Evolutionary conservation across 2,329 filamentous ascomycete species (phyloP).

Genomic region (Knufia fluminis): DNA sequence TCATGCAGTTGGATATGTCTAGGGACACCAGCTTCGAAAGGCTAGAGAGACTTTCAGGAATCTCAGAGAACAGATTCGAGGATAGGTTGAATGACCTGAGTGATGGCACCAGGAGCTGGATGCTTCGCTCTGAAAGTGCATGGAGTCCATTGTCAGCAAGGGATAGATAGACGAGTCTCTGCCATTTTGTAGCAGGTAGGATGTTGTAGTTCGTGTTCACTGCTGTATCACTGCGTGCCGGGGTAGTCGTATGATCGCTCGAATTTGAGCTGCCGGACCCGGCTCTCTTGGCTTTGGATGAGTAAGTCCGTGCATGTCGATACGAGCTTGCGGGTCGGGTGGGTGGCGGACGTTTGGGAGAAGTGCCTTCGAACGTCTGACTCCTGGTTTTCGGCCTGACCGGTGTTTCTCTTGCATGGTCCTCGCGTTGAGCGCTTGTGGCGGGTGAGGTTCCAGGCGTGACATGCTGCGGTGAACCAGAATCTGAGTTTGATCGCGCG

Average conservation of each 20-base stretch:
- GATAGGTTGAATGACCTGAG: slow-evolving; percentile 89
- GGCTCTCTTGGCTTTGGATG: slow-evolving; percentile 71
- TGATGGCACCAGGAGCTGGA: slow-evolving; percentile 75
- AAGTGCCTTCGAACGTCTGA: slow-evolving; percentile 59
- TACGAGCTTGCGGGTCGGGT: slow-evolving; percentile 61
- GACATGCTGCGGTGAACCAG: slow-evolving; percentile 51
- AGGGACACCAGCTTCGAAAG: slow-evolving; percentile 82
- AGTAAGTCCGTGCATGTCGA: slow-evolving; percentile 54
- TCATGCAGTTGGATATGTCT: slow-evolving; percentile 96
- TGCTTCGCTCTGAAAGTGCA: slow-evolving; percentile 62
- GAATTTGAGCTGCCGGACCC: slow-evolving; percentile 91
- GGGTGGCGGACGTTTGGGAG: slow-evolving; percentile 66
- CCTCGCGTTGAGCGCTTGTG: slow-evolving; percentile 5
- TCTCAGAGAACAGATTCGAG: slow-evolving; percentile 83
- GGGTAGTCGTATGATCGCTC: slow-evolving; percentile 47
- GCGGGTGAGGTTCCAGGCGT: slow-evolving; percentile 20
- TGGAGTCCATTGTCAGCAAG: slow-evolving; percentile 86
- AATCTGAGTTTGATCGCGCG: slow-evolving; percentile 58
- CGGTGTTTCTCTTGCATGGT: slow-evolving; percentile 17
- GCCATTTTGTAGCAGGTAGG: slow-evolving; percentile 82
- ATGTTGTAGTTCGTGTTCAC: slow-evolving; percentile 64
- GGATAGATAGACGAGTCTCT: slow-evolving; percentile 84
- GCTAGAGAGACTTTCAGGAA: slow-evolving; percentile 80
- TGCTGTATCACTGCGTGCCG: slow-evolving; percentile 53
- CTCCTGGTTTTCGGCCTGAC: slow-evolving; percentile 1